A percentile compares a stretch with the other conserved stretches of the same genome.
These are phyloP conservation scores for Camelina sativa DNA, from an alignment of 345 rosid species.

Conservation along the genomic window DNA sequence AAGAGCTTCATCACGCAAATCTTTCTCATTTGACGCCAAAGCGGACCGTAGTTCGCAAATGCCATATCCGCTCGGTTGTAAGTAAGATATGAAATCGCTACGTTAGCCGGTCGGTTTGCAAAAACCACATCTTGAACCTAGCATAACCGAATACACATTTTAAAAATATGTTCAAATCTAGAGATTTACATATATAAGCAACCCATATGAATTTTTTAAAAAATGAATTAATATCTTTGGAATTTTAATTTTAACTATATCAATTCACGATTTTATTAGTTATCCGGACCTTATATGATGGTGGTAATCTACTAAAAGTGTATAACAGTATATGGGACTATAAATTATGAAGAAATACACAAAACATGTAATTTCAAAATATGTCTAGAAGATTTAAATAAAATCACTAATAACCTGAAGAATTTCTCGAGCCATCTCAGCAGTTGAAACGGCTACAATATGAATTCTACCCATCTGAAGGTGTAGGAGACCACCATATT, in stretches of 20 bases:
- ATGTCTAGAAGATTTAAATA: not conserved
- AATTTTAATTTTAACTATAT: no score
- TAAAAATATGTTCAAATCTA: not conserved
- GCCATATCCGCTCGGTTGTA: constrained; percentile 93
- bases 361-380: not conserved
- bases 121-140: constrained; percentile 63
- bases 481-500: constrained; percentile 67
- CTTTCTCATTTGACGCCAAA: constrained; percentile 94
- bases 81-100: constrained; percentile 70
- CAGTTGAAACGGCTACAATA: constrained; percentile 58
- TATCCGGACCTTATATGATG: no score
- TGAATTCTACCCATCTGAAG: constrained; percentile 37
- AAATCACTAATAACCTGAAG: constrained; percentile 49
- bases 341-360: not conserved
- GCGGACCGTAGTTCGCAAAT: constrained; percentile 89
- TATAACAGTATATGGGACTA: not conserved
- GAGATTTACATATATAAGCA: not conserved
- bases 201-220: no score
- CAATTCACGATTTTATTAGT: no score
- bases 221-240: no score
- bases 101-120: constrained; percentile 74
- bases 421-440: constrained; percentile 73
- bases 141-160: not conserved
- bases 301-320: not conserved
- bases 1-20: constrained; percentile 81